These are phyloP conservation scores for Hypoxylon sp. DNA, from an alignment of 2,329 filamentous ascomycete species.

Conservation along the genomic window DNA sequence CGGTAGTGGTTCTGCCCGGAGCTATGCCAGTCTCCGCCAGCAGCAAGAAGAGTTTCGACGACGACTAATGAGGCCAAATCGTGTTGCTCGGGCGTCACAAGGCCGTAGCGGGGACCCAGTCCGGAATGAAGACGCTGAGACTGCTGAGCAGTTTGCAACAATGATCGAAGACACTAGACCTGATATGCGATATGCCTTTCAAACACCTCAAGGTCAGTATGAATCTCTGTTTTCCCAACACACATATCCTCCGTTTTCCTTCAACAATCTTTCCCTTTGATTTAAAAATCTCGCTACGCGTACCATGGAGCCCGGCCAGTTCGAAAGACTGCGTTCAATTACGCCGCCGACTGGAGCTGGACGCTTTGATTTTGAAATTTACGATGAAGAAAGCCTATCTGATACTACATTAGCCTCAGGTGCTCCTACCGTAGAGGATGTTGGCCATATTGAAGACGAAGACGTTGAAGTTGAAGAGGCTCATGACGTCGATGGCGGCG, in stretches of 20 bases:
- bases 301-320: slow-evolving; percentile 14
- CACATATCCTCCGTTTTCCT: neutral
- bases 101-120: slow-evolving; percentile 27
- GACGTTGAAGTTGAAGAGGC: slow-evolving; percentile 35
- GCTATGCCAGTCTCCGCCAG: slow-evolving; percentile 41
- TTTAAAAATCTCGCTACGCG: neutral
- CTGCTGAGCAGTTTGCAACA: slow-evolving; percentile 22
- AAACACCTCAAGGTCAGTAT: slow-evolving; percentile 47
- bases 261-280: neutral
- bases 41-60: slow-evolving; percentile 48
- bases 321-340: neutral
- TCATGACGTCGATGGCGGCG: slow-evolving; percentile 23
- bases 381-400: slow-evolving; percentile 10
- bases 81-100: slow-evolving; percentile 30
- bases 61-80: slow-evolving; percentile 46
- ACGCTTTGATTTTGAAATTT: neutral
- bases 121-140: slow-evolving; percentile 11
- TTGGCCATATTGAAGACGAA: slow-evolving; percentile 33
- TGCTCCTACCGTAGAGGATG: slow-evolving; percentile 15
- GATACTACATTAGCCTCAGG: slow-evolving; percentile 9
- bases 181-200: slow-evolving; percentile 45
- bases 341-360: neutral
- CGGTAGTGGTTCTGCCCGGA: slow-evolving; percentile 21
- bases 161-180: slow-evolving; percentile 27
- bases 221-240: slow-evolving; percentile 2